Percentiles rank a stretch among this genome's conserved stretches.
Conservation (phyloP, 2,329 filamentous ascomycete genomes). For the Alternaria ethzedia region DNA sequence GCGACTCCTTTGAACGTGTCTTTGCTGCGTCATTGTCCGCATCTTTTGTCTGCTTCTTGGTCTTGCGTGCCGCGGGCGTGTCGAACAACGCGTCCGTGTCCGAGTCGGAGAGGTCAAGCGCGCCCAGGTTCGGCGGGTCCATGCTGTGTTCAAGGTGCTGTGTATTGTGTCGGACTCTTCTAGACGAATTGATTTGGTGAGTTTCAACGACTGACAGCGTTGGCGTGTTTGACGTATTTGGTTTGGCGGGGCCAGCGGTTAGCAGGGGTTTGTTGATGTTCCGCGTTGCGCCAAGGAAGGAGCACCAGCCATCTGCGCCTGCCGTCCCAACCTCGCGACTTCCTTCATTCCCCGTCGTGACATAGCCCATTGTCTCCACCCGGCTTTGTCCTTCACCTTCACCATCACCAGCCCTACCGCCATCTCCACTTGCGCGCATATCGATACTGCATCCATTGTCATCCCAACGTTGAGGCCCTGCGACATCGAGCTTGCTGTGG, state of each 20-base stretch:
- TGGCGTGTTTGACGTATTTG: slow-evolving; percentile 38
- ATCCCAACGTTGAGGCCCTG: slow-evolving; percentile 2
- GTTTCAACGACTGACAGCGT: slow-evolving; percentile 1
- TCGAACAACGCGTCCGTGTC: slow-evolving; percentile 64
- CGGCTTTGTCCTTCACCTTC: slow-evolving; percentile 17
- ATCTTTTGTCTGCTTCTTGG: slow-evolving; percentile 46
- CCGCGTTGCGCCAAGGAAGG: slow-evolving; percentile 10
- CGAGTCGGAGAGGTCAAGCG: slow-evolving; percentile 61
- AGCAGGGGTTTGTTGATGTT: slow-evolving; percentile 19
- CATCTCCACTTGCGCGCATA: slow-evolving; percentile 11
- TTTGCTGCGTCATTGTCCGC: slow-evolving; percentile 42
- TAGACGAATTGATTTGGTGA: background rate
- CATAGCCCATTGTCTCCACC: slow-evolving; percentile 24
- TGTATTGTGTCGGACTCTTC: background rate
- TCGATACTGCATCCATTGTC: slow-evolving; percentile 9
- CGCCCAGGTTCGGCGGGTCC: slow-evolving; percentile 57
- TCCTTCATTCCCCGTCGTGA: slow-evolving; percentile 18
- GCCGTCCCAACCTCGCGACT: slow-evolving; percentile 30
- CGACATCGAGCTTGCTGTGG: slow-evolving; percentile 18
- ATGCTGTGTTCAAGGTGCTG: slow-evolving; percentile 16
- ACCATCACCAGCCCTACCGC: slow-evolving; percentile 16
- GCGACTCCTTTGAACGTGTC: slow-evolving; percentile 55
- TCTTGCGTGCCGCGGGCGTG: slow-evolving; percentile 56
- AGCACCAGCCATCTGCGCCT: slow-evolving; percentile 26
- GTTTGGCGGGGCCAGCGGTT: slow-evolving; percentile 21